phyloP scores from a whole-genome alignment of 1,139 yeast genomes.

The Komagataea norvegica region DNA sequence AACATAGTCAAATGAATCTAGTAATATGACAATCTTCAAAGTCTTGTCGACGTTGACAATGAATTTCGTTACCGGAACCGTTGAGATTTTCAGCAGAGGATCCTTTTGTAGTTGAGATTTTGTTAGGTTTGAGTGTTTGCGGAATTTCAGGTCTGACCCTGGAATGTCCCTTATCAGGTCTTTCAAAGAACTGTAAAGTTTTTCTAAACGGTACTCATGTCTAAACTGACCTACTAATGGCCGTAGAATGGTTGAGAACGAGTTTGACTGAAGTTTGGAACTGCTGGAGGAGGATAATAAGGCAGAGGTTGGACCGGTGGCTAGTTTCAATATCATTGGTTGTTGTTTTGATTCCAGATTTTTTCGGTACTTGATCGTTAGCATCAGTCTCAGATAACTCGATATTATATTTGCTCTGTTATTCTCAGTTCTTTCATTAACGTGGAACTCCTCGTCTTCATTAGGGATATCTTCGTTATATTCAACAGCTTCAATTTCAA shows the following conservation, averaged over 20 bases:
- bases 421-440: slow-evolving; percentile 27
- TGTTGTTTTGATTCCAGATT: slow-evolving; percentile 26
- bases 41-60: slow-evolving; percentile 8
- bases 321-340: slow-evolving; percentile 17
- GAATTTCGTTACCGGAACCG: slow-evolving; percentile 18
- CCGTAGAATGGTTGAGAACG: slow-evolving; percentile 49
- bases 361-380: slow-evolving; percentile 41
- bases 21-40: slow-evolving; percentile 12
- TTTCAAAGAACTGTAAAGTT: slow-evolving; percentile 39
- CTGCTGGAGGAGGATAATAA: slow-evolving; percentile 3
- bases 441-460: slow-evolving; percentile 29
- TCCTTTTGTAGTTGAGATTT: slow-evolving; percentile 20
- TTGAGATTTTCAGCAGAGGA: slow-evolving; percentile 17
- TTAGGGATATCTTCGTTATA: slow-evolving; percentile 35
- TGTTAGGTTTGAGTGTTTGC: slow-evolving; percentile 16
- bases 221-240: slow-evolving; percentile 68
- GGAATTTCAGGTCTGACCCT: slow-evolving; percentile 14
- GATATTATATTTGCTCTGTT: slow-evolving; percentile 35
- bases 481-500: slow-evolving; percentile 65
- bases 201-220: slow-evolving; percentile 49
- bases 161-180: slow-evolving; percentile 27
- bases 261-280: slow-evolving; percentile 17
- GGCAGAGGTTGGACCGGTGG: slow-evolving; percentile 13
- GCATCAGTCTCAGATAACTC: slow-evolving; percentile 43
- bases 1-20: slow-evolving; percentile 28